phyloP scores from a whole-genome alignment of 2,329 filamentous ascomycete genomes.

The Leptographium wingfieldii region DNA sequence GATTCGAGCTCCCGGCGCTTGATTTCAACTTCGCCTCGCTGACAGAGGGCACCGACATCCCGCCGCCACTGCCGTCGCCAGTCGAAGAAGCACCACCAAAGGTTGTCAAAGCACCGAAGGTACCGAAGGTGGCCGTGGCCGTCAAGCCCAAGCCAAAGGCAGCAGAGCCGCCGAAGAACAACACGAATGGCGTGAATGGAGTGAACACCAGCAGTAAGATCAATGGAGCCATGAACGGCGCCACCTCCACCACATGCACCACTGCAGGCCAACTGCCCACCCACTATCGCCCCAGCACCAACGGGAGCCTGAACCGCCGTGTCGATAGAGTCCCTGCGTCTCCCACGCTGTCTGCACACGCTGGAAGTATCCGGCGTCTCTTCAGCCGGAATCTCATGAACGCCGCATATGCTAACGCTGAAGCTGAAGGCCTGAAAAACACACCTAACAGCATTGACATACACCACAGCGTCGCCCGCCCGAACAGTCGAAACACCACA shows the following conservation, averaged over 20 bases:
- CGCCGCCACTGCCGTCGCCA: constrained; percentile 44
- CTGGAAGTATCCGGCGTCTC: constrained; percentile 43
- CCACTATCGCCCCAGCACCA: constrained; percentile 18
- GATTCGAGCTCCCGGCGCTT: constrained; percentile 45
- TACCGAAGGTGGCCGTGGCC: constrained; percentile 13
- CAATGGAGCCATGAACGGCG: constrained; percentile 24
- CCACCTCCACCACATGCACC: neutral
- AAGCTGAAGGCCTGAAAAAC: constrained; percentile 23
- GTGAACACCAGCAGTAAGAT: constrained; percentile 18
- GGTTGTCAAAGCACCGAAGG: constrained; percentile 3
- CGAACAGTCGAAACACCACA: constrained; percentile 36
- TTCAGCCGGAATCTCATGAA: constrained; percentile 44
- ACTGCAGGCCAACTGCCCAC: constrained; percentile 17
- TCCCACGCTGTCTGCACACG: constrained; percentile 37
- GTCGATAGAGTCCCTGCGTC: constrained; percentile 40
- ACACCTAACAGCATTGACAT: constrained; percentile 5
- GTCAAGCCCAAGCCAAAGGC: constrained; percentile 12
- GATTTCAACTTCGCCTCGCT: constrained; percentile 46
- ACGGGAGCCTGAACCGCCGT: constrained; percentile 32
- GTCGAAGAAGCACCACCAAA: constrained; percentile 30
- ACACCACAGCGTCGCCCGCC: constrained; percentile 20
- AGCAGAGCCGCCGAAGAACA: constrained; percentile 8
- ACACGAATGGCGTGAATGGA: neutral
- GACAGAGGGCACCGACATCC: constrained; percentile 49
- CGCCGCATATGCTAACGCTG: constrained; percentile 37